Percentiles rank a stretch among this genome's conserved stretches.
phyloP scores from a whole-genome alignment of 2,329 filamentous ascomycete species.

The Dactylellina parvicollis region DNA sequence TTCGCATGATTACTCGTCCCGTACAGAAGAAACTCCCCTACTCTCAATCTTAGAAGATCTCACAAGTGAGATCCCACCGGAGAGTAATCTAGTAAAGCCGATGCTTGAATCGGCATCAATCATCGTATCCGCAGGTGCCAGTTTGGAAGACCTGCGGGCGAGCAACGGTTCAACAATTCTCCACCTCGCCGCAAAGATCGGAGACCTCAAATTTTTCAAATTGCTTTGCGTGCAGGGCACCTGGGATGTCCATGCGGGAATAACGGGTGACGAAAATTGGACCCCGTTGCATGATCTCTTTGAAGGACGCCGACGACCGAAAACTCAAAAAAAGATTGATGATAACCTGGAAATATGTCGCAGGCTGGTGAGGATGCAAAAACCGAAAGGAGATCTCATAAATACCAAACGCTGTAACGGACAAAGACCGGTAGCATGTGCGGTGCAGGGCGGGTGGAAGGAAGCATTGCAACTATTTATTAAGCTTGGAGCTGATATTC shows the following conservation, averaged over 20 bases:
- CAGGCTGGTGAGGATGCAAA: constrained; percentile 1
- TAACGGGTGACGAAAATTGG: neutral
- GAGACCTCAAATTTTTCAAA: constrained; percentile 11
- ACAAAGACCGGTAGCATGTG: neutral
- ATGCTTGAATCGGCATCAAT: neutral
- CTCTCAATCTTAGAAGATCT: neutral
- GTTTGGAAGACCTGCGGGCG: neutral
- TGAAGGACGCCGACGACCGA: neutral
- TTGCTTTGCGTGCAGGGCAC: constrained; percentile 7
- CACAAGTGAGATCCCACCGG: neutral
- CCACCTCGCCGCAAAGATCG: neutral
- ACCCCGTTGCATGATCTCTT: constrained; percentile 10
- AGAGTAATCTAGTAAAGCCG: neutral
- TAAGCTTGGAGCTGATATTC: constrained; percentile 3
- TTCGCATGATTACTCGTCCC: neutral
- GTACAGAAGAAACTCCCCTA: neutral
- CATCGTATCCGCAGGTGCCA: neutral
- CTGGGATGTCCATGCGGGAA: neutral
- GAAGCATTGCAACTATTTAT: constrained; percentile 2
- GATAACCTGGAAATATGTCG: constrained; percentile 2
- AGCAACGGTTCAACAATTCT: neutral
- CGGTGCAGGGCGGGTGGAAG: neutral
- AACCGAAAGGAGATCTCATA: neutral
- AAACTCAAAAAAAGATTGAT: neutral
- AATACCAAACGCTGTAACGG: neutral